These are phyloP conservation scores for Xylaria sp. DNA, from an alignment of 2,329 filamentous ascomycete species.

Conservation along the genomic window DNA sequence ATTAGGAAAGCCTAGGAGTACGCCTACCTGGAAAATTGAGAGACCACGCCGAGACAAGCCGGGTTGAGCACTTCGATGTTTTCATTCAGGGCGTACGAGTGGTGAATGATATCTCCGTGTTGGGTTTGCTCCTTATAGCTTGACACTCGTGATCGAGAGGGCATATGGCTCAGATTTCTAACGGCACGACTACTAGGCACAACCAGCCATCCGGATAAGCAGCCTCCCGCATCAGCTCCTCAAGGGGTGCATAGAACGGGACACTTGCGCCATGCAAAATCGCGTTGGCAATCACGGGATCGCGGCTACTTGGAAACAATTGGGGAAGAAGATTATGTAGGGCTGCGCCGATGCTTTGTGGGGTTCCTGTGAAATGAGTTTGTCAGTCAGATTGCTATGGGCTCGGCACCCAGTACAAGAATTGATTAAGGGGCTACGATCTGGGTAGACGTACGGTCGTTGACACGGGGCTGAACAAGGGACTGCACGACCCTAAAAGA, in stretches of 20 bases:
- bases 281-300: constrained; percentile 75
- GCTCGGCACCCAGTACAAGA: neutral
- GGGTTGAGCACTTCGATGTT: neutral
- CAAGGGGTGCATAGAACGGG: constrained; percentile 72
- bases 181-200: constrained; percentile 72
- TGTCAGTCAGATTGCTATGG: constrained; percentile 3
- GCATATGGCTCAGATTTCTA: constrained; percentile 35
- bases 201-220: constrained; percentile 92
- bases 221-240: constrained; percentile 75
- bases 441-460: constrained; percentile 33
- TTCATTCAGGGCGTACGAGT: neutral
- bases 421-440: neutral
- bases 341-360: constrained; percentile 63
- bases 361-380: constrained; percentile 26
- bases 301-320: constrained; percentile 81
- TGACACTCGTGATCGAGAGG: neutral
- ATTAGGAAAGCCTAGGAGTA: neutral
- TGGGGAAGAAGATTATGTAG: constrained; percentile 70
- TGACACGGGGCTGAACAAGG: constrained; percentile 48
- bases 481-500: constrained; percentile 71
- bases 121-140: neutral
- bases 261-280: constrained; percentile 80
- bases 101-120: neutral
- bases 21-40: neutral
- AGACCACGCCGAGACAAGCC: neutral